These are phyloP conservation scores for Starmera caribaea DNA, from an alignment of 805 yeast genomes.

Conservation along the genomic window DNA sequence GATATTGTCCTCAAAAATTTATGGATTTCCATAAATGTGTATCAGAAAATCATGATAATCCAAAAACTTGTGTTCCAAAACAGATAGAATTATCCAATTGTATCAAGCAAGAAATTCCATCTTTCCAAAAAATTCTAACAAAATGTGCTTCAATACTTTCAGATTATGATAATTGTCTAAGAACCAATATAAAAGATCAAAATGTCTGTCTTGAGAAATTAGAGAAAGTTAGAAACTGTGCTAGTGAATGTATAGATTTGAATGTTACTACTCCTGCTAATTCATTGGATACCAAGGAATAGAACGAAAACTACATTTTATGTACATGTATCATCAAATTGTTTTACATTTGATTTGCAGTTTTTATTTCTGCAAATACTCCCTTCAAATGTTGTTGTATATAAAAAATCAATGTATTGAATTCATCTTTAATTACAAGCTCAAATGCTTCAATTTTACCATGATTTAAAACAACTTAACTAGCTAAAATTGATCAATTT, in stretches of 20 bases:
- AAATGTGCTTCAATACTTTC: constrained; percentile 49
- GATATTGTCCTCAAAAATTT: constrained; percentile 65
- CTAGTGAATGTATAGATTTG: constrained; percentile 28
- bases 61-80: constrained; percentile 39
- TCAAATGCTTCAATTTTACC: too few relatives aligned
- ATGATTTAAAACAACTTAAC: too few relatives aligned
- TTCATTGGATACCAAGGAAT: not conserved
- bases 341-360: too few relatives aligned
- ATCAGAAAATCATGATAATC: constrained; percentile 42
- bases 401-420: too few relatives aligned
- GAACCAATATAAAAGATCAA: constrained; percentile 32
- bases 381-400: too few relatives aligned
- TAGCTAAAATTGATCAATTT: too few relatives aligned
- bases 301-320: too few relatives aligned
- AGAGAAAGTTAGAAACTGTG: constrained; percentile 55
- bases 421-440: too few relatives aligned
- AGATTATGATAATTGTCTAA: constrained; percentile 59
- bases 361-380: too few relatives aligned
- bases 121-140: constrained; percentile 57
- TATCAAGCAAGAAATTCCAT: constrained; percentile 55
- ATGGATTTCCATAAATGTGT: constrained; percentile 68
- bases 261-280: constrained; percentile 5
- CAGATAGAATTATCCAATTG: constrained; percentile 54
- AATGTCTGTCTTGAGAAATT: constrained; percentile 45
- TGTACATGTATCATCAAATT: too few relatives aligned